A percentile compares a stretch with the other conserved stretches of the same genome.
These are phyloP conservation scores for Picea sitchensis DNA, from an alignment of 75 land plant species.

Conservation along the genomic window DNA sequence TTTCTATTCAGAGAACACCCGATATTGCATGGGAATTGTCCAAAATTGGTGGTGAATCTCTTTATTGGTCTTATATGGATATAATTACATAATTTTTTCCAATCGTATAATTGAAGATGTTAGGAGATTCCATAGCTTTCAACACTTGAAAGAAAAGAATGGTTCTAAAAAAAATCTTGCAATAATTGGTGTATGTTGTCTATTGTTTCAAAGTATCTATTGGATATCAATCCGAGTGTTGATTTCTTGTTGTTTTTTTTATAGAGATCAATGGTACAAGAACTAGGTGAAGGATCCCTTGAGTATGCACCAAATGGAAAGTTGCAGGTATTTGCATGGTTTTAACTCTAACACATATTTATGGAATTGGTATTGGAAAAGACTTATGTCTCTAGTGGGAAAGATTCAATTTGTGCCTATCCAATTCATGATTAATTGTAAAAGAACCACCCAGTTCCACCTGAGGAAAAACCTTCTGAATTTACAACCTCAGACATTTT, in stretches of 20 bases:
- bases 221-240: too few species aligned
- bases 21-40: constrained; percentile 96
- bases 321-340: constrained; percentile 52
- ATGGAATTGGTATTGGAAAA: constrained; percentile 1
- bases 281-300: constrained; percentile 10
- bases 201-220: too few species aligned
- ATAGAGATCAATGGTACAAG: not conserved
- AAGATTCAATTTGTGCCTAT: not conserved
- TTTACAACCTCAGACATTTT: not conserved
- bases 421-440: not conserved
- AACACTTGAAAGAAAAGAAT: too few species aligned
- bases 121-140: too few species aligned
- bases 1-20: constrained; percentile 76
- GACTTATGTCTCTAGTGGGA: not conserved
- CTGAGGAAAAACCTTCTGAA: not conserved
- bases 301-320: constrained; percentile 62
- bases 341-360: constrained; percentile 9
- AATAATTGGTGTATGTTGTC: too few species aligned
- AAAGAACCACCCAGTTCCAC: not conserved
- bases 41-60: constrained; percentile 83
- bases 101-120: too few species aligned
- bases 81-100: constrained; percentile 15
- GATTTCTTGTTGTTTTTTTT: too few species aligned
- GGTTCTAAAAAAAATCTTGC: too few species aligned
- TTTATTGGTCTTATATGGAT: constrained; percentile 84